A percentile compares a stretch with the other conserved stretches of the same genome.
Conservation (phyloP, 768 basidiomycete genomes). For the Amyloporia xantha region DNA sequence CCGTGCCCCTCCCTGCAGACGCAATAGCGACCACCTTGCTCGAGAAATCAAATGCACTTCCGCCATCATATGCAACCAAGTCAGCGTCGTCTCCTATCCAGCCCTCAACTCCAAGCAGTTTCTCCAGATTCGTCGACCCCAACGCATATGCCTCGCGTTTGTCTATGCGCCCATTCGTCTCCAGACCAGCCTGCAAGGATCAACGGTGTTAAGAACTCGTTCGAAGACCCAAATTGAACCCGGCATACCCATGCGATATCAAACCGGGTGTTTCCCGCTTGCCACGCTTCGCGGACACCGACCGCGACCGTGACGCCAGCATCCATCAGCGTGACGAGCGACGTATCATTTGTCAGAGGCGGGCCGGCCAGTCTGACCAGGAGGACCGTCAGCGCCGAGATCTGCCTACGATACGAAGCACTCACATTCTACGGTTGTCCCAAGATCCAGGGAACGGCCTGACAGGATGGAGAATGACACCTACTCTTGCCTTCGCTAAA, state of each 20-base stretch:
- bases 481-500: slow-evolving; percentile 1
- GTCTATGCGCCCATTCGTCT: slow-evolving; percentile 31
- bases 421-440: slow-evolving; percentile 7
- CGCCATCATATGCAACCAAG: slow-evolving; percentile 26
- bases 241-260: slow-evolving; percentile 32
- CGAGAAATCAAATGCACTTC: slow-evolving; percentile 21
- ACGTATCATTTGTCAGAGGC: slow-evolving; percentile 52
- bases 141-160: slow-evolving; percentile 29
- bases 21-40: slow-evolving; percentile 27
- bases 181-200: slow-evolving; percentile 29
- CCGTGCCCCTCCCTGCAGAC: slow-evolving; percentile 19
- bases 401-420: not conserved
- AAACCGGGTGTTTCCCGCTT: slow-evolving; percentile 30
- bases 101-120: slow-evolving; percentile 33
- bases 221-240: not conserved
- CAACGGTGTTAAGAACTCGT: not conserved
- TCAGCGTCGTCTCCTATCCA: slow-evolving; percentile 31
- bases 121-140: slow-evolving; percentile 36
- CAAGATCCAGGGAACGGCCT: slow-evolving; percentile 5
- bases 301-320: slow-evolving; percentile 60
- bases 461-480: slow-evolving; percentile 1
- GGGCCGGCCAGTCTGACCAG: slow-evolving; percentile 54
- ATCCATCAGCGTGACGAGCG: slow-evolving; percentile 45
- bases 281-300: slow-evolving; percentile 34
- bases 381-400: not conserved